Conservation (phyloP, 495 filamentous ascomycete genomes). For the Hyaloscypha variabilis region DNA sequence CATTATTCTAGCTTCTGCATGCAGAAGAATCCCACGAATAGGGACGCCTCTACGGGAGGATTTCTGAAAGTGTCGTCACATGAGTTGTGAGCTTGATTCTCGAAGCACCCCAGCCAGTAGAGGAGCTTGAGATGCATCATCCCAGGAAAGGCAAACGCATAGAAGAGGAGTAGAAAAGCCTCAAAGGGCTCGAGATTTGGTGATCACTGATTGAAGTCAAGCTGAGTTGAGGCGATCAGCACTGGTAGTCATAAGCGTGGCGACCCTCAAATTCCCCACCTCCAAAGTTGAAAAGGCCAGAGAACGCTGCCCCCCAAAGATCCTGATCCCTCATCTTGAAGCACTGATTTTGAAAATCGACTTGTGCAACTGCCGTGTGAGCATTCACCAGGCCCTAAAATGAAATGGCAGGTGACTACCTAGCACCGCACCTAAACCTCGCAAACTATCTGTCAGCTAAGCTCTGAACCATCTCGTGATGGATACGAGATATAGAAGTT, state of each 20-base stretch:
- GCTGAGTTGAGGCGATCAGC: too few relatives aligned
- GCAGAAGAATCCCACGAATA: not conserved
- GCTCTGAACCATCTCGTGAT: not conserved
- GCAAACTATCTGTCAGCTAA: not conserved
- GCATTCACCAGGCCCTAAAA: too few relatives aligned
- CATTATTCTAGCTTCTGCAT: not conserved
- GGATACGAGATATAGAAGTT: not conserved
- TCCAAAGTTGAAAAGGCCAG: too few relatives aligned
- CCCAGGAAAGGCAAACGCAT: not conserved
- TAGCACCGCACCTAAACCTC: not conserved
- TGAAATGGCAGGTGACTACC: too few relatives aligned
- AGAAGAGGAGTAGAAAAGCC: not conserved
- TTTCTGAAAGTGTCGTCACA: not conserved
- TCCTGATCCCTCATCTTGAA: too few relatives aligned
- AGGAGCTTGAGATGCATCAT: not conserved
- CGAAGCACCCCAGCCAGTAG: not conserved
- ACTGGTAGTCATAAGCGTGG: too few relatives aligned
- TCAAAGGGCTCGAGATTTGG: too few relatives aligned
- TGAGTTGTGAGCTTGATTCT: not conserved
- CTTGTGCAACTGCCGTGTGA: too few relatives aligned
- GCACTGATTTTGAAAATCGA: too few relatives aligned
- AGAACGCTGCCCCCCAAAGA: too few relatives aligned
- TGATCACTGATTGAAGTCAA: too few relatives aligned
- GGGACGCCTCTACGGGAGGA: not conserved
- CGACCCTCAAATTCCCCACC: too few relatives aligned